Base-by-base conservation (phyloP, 495 filamentous ascomycete species). In the Penicillium goetzii region DNA sequence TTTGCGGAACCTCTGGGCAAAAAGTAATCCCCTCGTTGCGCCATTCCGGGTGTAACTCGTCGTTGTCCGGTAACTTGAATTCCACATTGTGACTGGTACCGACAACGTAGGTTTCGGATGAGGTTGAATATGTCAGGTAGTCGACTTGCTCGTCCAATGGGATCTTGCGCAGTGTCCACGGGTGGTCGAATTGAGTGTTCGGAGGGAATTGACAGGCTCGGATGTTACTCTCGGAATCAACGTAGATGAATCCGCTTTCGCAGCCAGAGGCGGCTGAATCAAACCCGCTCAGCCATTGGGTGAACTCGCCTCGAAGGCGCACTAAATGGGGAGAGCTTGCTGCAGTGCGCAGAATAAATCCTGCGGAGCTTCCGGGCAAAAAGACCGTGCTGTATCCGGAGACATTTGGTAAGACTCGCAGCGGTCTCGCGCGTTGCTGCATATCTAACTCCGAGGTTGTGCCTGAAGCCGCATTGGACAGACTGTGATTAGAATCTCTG, bases 31-130 rank as follows among this genome's bases (percentile, higher is more conserved):
- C 84, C 77, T 97, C 93, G 34, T 80, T 82, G 25, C 84, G 81
- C 91, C 91, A 94, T 60, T 92, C 90, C 58, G 87, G 87, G 67
- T 92, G 89, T 49, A 91, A 83, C 49, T 93, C 91, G 62, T 96
- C 92, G 65, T 93, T 88, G 38, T 91, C 91, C 3, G 91, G 91
- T 34, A 97, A 78, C 69, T 89, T 89, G 61, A 96, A 99, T 2
- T 86, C 86, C 40, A 85, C 84, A 49, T 68, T 72, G 26, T 78
- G 76, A 60, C 85, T 88, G 36, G 90, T 92, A 10, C 86, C 90
- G 30, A 96, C 75, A 8, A 94, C 88, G 65, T 96, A 97, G 36
- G 88, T 84, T 28, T 85, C 83, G 61, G 87, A 90, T 6, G 85
- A 83, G 10, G 86, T 80, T 62, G 96, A 94, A 69, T 93, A 93